Percentiles rank a stretch among this genome's conserved stretches.
Conservation (phyloP, 2,329 filamentous ascomycete genomes). For the Ophiostoma perfectum region DNA sequence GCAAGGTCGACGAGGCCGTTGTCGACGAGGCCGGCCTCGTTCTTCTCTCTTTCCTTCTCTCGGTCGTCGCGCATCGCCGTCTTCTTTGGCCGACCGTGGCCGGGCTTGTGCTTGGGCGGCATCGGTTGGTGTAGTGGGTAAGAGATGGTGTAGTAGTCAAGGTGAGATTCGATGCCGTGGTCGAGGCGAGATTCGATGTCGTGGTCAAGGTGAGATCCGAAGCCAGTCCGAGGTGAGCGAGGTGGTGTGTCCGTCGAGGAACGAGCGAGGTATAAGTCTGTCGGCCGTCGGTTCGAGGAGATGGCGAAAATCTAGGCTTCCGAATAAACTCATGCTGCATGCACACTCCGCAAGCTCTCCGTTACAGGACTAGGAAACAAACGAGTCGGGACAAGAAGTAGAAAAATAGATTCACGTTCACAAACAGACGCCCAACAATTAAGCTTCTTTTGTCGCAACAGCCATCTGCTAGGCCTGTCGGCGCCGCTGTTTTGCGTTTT, state of each 20-base stretch:
- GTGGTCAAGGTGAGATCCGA: not conserved
- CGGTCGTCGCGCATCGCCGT: conserved; percentile 16
- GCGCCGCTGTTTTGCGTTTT: not conserved
- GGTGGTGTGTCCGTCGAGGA: not conserved
- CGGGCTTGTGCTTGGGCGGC: conserved; percentile 18
- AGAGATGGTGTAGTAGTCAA: not conserved
- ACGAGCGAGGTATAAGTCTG: not conserved
- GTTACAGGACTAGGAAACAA: not conserved
- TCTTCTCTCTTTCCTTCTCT: not conserved
- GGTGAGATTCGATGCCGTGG: not conserved
- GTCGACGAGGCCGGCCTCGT: conserved; percentile 7
- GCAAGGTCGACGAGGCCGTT: conserved; percentile 28
- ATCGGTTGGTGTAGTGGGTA: not conserved
- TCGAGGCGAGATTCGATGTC: not conserved
- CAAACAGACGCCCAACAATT: not conserved
- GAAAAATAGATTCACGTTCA: not conserved
- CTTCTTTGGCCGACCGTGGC: conserved; percentile 18
- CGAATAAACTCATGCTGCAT: conserved; percentile 1
- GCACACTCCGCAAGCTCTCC: not conserved
- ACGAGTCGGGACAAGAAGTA: not conserved
- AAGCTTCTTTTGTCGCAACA: conserved; percentile 4
- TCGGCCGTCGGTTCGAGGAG: not conserved
- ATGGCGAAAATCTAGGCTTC: conserved; percentile 2
- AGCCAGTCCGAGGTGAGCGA: not conserved
- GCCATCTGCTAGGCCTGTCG: not conserved